Evolutionary conservation across 2,329 filamentous ascomycete species (phyloP).

Genomic region (Penicillium aurantiogriseum): DNA sequence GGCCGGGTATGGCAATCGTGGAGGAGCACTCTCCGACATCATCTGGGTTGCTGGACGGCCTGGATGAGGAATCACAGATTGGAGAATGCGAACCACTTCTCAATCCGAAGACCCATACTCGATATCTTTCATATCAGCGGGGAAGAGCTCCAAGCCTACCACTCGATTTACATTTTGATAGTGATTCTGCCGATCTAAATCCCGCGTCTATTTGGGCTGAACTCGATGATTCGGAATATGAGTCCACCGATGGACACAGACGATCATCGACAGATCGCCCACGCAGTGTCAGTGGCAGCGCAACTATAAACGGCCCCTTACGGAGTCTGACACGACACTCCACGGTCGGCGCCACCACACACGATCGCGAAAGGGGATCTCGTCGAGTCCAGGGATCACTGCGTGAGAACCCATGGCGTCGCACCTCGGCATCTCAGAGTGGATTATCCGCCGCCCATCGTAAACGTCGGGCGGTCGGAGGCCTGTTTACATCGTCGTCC

Average conservation of each 20-base stretch:
- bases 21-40: conserved; percentile 50
- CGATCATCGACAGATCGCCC: conserved; percentile 19
- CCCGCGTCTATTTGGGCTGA: conserved; percentile 84
- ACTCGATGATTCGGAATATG: conserved; percentile 68
- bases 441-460: conserved; percentile 19
- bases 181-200: conserved; percentile 59
- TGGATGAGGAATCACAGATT: conserved; percentile 40
- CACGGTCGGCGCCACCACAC: conserved; percentile 19
- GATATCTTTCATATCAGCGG: conserved; percentile 32
- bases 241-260: conserved; percentile 14
- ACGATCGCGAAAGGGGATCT: conserved; percentile 22
- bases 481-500: conserved; percentile 34
- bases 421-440: conserved; percentile 28
- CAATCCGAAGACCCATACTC: conserved; percentile 21
- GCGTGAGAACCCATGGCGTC: conserved; percentile 19
- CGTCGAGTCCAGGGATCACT: conserved; percentile 20
- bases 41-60: conserved; percentile 23
- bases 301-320: conserved; percentile 13
- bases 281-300: conserved; percentile 26
- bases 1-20: conserved; percentile 78
- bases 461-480: conserved; percentile 16
- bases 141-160: conserved; percentile 38
- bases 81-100: conserved; percentile 43
- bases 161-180: conserved; percentile 31
- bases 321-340: conserved; percentile 25